Evolutionary conservation across 352 stramenopile species (phyloP).

Genomic region (Elongisporangium prolatum): DNA sequence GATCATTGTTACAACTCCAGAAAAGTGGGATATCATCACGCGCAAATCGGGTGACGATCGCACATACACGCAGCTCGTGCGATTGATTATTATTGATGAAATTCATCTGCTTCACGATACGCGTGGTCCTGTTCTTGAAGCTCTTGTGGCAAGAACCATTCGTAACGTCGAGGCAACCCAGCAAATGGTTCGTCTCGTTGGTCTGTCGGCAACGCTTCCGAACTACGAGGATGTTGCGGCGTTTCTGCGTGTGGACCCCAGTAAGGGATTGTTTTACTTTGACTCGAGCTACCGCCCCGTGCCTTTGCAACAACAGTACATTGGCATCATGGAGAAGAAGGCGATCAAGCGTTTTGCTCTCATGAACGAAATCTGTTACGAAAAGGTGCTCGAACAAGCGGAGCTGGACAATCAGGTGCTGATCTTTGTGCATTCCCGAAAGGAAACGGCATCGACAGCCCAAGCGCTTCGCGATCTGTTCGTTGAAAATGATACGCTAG

Average conservation of each 20-base stretch:
- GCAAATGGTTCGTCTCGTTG: conserved; percentile 96
- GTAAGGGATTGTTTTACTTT: conserved; percentile 99
- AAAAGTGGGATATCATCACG: conserved; percentile 99
- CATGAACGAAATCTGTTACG: conserved; percentile 99
- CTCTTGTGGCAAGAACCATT: conserved; percentile 96
- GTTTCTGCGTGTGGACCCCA: conserved; percentile 97
- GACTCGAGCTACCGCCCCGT: conserved; percentile 99
- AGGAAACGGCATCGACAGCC: conserved; percentile 97
- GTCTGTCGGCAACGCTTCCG: conserved; percentile 97
- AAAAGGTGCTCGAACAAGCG: conserved; percentile 96
- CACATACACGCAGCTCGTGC: conserved; percentile 98
- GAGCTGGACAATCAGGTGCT: conserved; percentile 96
- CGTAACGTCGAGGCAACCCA: conserved; percentile 97
- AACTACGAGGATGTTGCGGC: conserved; percentile 99
- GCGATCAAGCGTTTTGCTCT: conserved; percentile 98
- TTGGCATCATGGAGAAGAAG: conserved; percentile 99
- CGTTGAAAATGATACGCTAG: conserved; percentile 93
- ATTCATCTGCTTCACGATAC: conserved; percentile 99
- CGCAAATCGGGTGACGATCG: conserved; percentile 96
- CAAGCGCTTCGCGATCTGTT: conserved; percentile 96
- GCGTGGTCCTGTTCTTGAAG: conserved; percentile 97
- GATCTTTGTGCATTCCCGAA: conserved; percentile 99
- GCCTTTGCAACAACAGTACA: conserved; percentile 99
- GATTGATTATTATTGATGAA: conserved; percentile 99
- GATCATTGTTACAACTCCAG: conserved; percentile 99